Evolutionary conservation across 139 green algal species (phyloP), one percentile per base, ranked within the genome.

Genomic region (Raphidocelis subcapitata): DNA sequence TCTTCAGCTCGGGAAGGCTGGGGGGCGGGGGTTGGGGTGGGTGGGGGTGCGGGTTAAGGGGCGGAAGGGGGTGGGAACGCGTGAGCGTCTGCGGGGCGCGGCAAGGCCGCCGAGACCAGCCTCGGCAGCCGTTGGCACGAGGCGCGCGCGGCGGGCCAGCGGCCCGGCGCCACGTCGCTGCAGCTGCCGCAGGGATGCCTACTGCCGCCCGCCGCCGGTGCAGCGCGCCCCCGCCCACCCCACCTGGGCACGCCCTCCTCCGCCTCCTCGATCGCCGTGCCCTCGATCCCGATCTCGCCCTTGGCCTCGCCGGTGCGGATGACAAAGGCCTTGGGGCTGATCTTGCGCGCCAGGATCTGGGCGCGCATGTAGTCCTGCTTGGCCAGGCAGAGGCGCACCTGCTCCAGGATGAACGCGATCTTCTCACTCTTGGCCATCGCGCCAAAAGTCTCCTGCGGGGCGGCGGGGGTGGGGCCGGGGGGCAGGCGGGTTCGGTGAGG

Each of bases 371-470:
- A 97, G 85, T 99, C 96, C 79, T 93, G 84, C 33, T 90, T 89
- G 66, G 96, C 92, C 81, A 99, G 81, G 81, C 96, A 99, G 75
- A 99, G 88, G 16, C 91, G 35, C 51, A 94, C 88, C 78, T 99
- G 95, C 87, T 99, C 96, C 75, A 99, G 80, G 73, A 99, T 99
- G 85, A 95, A 99, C 16, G 90, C 92, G 51, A 99, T 95, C 83
- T 99, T 99, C 84, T 99, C 96, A 8, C 86, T 93, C 82, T 98
- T 98, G 61, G 93, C 89, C 93, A 99, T 98, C 28, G 95, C 94
- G 14, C 96, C 96, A 87, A 96, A 99, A 3, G 96, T 99, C 79
- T 99, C 96, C 81, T 91, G 79, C 64, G 54, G 14, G 41, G 41
- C n/a, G n/a, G n/a, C 41, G 41, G 8, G 41, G 41, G 12, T 49